Evolutionary conservation across 2,329 filamentous ascomycete species (phyloP).

Genomic region (Calonectria crousiana): DNA sequence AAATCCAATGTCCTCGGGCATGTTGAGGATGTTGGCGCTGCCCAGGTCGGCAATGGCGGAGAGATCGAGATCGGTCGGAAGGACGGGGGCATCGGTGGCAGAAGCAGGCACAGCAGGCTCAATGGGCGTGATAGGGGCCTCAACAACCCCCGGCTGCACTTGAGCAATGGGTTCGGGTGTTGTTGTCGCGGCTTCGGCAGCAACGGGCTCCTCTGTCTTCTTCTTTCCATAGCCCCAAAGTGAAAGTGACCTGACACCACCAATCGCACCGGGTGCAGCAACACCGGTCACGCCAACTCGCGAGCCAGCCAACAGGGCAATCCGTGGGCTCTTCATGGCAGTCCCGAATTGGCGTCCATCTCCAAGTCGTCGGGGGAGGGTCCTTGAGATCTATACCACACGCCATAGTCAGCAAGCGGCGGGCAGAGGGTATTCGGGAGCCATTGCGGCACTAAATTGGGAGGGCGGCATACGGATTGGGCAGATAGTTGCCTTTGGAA

Average conservation of each 20-base stretch:
- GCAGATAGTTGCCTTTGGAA: slow-evolving; percentile 46
- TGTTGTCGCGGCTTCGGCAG: slow-evolving; percentile 33
- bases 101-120: slow-evolving; percentile 35
- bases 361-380: slow-evolving; percentile 45
- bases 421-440: slow-evolving; percentile 9
- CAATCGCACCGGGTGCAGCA: slow-evolving; percentile 46
- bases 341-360: slow-evolving; percentile 53
- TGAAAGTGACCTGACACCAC: slow-evolving; percentile 49
- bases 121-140: slow-evolving; percentile 27
- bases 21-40: slow-evolving; percentile 63
- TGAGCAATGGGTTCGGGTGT: slow-evolving; percentile 34
- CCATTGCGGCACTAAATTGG: slow-evolving; percentile 3
- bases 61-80: slow-evolving; percentile 50
- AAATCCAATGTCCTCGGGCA: slow-evolving; percentile 85
- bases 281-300: slow-evolving; percentile 37
- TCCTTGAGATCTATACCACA: slow-evolving; percentile 39
- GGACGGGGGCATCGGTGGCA: slow-evolving; percentile 36
- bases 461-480: slow-evolving; percentile 44
- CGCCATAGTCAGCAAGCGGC: slow-evolving; percentile 7
- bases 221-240: slow-evolving; percentile 52
- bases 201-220: slow-evolving; percentile 38
- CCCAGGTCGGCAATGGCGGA: slow-evolving; percentile 50
- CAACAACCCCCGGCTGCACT: slow-evolving; percentile 30
- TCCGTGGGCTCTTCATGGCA: slow-evolving; percentile 40
- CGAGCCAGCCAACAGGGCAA: slow-evolving; percentile 36